Conservation (phyloP, 257 asterid species). For the Perilla frutescens region DNA sequence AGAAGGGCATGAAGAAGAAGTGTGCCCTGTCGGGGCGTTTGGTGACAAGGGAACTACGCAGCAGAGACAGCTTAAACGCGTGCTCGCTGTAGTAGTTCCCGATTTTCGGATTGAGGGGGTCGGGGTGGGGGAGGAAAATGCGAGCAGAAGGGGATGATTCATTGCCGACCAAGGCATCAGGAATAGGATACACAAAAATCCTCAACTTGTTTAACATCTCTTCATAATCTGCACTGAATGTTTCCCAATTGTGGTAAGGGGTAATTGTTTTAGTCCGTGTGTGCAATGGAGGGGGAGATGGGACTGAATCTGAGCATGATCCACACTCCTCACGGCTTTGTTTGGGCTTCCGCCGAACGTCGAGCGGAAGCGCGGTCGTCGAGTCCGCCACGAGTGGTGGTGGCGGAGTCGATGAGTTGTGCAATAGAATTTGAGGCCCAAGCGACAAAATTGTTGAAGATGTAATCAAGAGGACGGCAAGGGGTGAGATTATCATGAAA, state of each 20-base stretch:
- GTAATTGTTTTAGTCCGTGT: not conserved
- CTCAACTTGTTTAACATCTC: constrained; percentile 57
- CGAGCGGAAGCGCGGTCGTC: too few species aligned
- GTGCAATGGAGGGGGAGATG: constrained; percentile 3
- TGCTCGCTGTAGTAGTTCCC: constrained; percentile 91
- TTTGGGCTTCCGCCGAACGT: not conserved
- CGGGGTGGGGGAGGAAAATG: constrained; percentile 60
- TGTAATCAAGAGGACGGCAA: constrained; percentile 35
- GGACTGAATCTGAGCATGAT: constrained; percentile 10
- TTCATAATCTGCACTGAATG: constrained; percentile 58
- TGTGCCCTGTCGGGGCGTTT: constrained; percentile 55
- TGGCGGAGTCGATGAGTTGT: constrained; percentile 9
- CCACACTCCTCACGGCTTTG: not conserved
- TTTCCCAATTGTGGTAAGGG: constrained; percentile 75
- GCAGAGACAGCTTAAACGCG: constrained; percentile 75
- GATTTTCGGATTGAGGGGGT: constrained; percentile 57
- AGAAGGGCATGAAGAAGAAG: constrained; percentile 80
- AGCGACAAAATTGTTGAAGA: constrained; percentile 26
- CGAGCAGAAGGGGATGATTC: constrained; percentile 47
- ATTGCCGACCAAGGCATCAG: constrained; percentile 43
- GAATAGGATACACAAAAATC: constrained; percentile 58
- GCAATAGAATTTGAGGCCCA: constrained; percentile 26
- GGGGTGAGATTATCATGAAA: constrained; percentile 34
- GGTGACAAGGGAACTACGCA: constrained; percentile 55
- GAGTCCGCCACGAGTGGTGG: not conserved